phyloP scores from a whole-genome alignment of 2,329 filamentous ascomycete genomes.

The Emericellopsis cladophorae region DNA sequence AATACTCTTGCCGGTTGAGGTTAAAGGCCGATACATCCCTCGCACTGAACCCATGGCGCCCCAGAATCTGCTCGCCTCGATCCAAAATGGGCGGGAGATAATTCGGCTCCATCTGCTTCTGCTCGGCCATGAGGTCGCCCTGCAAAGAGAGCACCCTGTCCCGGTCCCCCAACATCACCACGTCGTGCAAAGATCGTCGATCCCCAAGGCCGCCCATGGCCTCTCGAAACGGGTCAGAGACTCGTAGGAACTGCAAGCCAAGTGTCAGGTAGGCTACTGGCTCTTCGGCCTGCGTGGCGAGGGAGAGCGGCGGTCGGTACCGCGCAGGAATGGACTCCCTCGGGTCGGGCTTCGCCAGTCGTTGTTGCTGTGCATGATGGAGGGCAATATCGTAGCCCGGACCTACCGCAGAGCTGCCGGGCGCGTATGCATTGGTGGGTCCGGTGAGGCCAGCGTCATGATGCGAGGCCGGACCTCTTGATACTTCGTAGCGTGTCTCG shows the following conservation, averaged over 20 bases:
- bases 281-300: slow-evolving; percentile 28
- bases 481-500: slow-evolving; percentile 43
- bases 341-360: slow-evolving; percentile 41
- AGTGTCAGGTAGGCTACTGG: slow-evolving; percentile 46
- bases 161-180: slow-evolving; percentile 37
- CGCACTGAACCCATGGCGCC: slow-evolving; percentile 36
- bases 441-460: neutral
- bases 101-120: slow-evolving; percentile 43
- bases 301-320: slow-evolving; percentile 29
- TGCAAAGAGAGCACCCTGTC: slow-evolving; percentile 38
- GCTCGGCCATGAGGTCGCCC: slow-evolving; percentile 42
- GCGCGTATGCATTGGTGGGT: slow-evolving; percentile 20
- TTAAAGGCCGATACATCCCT: slow-evolving; percentile 40
- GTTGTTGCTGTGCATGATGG: slow-evolving; percentile 33
- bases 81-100: slow-evolving; percentile 53
- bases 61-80: slow-evolving; percentile 40
- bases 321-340: slow-evolving; percentile 20
- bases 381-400: slow-evolving; percentile 32
- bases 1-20: slow-evolving; percentile 39
- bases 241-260: slow-evolving; percentile 44
- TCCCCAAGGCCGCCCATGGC: slow-evolving; percentile 34
- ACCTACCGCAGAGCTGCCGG: slow-evolving; percentile 24
- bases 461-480: slow-evolving; percentile 30
- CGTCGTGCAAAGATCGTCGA: slow-evolving; percentile 38
- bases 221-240: slow-evolving; percentile 41